Evolutionary conservation across 768 basidiomycete genomes (phyloP), one percentile per base, ranked within the genome.

Genomic region (Saitozyma podzolica): DNA sequence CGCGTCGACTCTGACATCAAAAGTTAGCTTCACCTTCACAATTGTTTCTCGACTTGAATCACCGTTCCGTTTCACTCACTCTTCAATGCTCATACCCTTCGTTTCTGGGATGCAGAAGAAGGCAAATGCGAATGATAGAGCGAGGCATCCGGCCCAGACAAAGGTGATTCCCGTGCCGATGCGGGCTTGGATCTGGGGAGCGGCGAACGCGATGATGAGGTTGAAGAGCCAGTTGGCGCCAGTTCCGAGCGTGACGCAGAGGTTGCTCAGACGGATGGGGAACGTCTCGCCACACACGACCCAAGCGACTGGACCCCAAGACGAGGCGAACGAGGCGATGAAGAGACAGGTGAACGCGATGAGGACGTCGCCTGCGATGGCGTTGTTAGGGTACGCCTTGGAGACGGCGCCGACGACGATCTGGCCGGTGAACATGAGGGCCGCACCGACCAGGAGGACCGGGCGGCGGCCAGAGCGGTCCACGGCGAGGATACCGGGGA

Each of bases 401-500:
- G 78, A 77, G 40, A 80, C 69, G 58, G 76, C 67, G 42, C 79
- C 79, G 40, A 73, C 73, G 74, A 91, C 84, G 82, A 83, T 91
- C 78, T 93, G 89, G 83, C 90, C 92, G 65, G 89, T 62, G 67
- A 85, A 84, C 92, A 93, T 93, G 64, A 88, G 85, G 59, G 84
- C 78, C 20, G 89, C 90, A 70, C 92, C 92, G 59, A 85, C 82
- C 67, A 91, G 81, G 54, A 92, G 85, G 61, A 93, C 86, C 41
- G 84, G 84, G 59, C 91, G 86, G 67, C 91, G 90, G 66, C 91
- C 92, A 67, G 88, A 83, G 51, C 84, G 83, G 75, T 93, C 92
- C 61, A 92, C 85, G 72, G 87, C 84, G 79, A 84, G 88, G 77
- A 92, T 86, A 54, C 89, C 89, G 58, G 89, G 84, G 56, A 90